Evolutionary conservation across 2,329 filamentous ascomycete species (phyloP).

Genomic region (Pseudocercospora pini-densiflorae): DNA sequence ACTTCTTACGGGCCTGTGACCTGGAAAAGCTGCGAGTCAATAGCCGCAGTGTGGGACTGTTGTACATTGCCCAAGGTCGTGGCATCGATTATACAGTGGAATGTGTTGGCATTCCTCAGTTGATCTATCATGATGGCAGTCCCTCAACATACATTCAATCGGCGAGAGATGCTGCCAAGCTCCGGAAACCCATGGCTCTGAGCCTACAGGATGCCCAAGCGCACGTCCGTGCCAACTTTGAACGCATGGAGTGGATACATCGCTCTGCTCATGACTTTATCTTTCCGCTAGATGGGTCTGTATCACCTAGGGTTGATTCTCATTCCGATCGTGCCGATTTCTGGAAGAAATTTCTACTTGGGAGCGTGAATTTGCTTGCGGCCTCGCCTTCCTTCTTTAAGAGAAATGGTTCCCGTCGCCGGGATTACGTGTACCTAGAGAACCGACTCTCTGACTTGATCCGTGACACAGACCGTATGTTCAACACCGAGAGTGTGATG

Average conservation of each 20-base stretch:
- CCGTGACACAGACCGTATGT: too few species aligned
- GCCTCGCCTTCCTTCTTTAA: not conserved
- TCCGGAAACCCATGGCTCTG: not conserved
- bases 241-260: not conserved
- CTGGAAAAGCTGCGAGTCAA: not conserved
- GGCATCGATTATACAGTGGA: too few species aligned
- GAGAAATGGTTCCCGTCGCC: too few species aligned
- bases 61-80: too few species aligned
- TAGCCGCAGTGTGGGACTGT: not conserved
- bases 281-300: not conserved
- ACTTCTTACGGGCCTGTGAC: not conserved
- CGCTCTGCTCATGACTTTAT: conserved; percentile 10
- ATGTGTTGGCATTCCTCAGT: not conserved
- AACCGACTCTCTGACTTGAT: too few species aligned
- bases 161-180: not conserved
- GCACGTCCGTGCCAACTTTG: not conserved
- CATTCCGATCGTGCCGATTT: not conserved
- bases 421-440: too few species aligned
- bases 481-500: too few species aligned
- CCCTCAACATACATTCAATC: not conserved
- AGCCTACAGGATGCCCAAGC: not conserved
- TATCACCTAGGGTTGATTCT: not conserved
- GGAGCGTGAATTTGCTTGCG: not conserved
- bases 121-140: not conserved
- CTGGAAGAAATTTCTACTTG: not conserved